These are phyloP conservation scores for Filobasidium wieringae DNA, from an alignment of 768 basidiomycete species.

Conservation along the genomic window DNA sequence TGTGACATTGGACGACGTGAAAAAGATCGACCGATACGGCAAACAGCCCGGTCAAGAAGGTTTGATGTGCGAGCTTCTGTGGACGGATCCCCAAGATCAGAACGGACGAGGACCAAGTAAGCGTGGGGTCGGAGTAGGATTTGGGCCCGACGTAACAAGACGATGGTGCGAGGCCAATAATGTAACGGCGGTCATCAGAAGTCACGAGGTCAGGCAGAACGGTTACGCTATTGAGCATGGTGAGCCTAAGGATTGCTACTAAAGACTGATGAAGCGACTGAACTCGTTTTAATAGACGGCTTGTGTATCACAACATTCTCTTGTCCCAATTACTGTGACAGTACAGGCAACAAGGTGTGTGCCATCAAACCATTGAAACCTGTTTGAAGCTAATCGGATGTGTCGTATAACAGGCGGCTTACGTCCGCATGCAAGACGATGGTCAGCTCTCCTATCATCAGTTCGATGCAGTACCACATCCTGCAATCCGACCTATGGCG, in stretches of 20 bases:
- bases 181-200: slow-evolving; percentile 78
- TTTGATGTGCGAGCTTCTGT: slow-evolving; percentile 80
- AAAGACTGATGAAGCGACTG: not conserved
- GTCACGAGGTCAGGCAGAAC: slow-evolving; percentile 86
- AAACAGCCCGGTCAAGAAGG: slow-evolving; percentile 89
- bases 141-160: slow-evolving; percentile 87
- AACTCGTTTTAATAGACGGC: slow-evolving; percentile 45
- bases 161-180: slow-evolving; percentile 78
- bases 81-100: slow-evolving; percentile 87
- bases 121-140: slow-evolving; percentile 88
- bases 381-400: not conserved
- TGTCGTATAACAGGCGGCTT: slow-evolving; percentile 24
- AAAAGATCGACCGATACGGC: slow-evolving; percentile 73
- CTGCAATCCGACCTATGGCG: slow-evolving; percentile 86
- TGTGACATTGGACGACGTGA: slow-evolving; percentile 86
- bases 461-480: slow-evolving; percentile 78
- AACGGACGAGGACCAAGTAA: slow-evolving; percentile 92
- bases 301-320: slow-evolving; percentile 80
- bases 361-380: not conserved
- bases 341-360: slow-evolving; percentile 27
- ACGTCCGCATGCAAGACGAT: slow-evolving; percentile 60
- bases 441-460: slow-evolving; percentile 57
- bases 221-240: slow-evolving; percentile 88
- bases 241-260: not conserved
- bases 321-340: slow-evolving; percentile 61